Evolutionary conservation across 371 early-diverging fungal genomes (phyloP).

Genomic region (Mucor circinelloides): DNA sequence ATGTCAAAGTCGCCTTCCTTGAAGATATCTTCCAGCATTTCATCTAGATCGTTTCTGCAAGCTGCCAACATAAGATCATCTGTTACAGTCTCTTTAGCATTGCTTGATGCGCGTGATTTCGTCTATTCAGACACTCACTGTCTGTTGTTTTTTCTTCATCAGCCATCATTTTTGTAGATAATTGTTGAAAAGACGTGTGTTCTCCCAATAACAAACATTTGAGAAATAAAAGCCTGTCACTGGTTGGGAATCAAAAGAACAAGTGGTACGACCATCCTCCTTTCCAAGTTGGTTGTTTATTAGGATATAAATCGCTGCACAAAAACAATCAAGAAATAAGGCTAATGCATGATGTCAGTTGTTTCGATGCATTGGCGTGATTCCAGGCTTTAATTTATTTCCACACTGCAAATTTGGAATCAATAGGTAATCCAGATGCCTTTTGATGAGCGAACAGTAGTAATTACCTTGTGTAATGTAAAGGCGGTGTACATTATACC

Average conservation of each 20-base stretch:
- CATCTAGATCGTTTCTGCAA: conserved; percentile 64
- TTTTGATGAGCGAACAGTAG: neutral
- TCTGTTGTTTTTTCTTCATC: conserved; percentile 17
- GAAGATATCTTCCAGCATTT: conserved; percentile 52
- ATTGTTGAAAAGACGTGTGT: neutral
- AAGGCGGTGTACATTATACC: neutral
- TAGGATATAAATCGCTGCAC: too few species aligned
- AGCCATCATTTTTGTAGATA: neutral
- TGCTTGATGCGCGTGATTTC: neutral
- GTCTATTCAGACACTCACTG: neutral
- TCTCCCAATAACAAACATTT: neutral
- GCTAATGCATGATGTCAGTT: too few species aligned
- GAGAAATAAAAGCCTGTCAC: neutral
- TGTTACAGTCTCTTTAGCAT: conserved; percentile 8
- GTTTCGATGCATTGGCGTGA: too few species aligned
- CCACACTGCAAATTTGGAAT: too few species aligned
- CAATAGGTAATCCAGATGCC: neutral
- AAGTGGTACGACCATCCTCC: too few species aligned
- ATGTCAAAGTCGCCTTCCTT: conserved; percentile 46
- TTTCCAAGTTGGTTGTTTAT: too few species aligned
- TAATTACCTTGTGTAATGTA: neutral
- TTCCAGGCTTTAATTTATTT: too few species aligned
- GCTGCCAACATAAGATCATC: conserved; percentile 64
- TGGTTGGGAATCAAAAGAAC: too few species aligned
- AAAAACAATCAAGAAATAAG: too few species aligned